A percentile compares a stretch with the other conserved stretches of the same genome.
Conservation (phyloP, 441 rosid genomes). For the Macaranga tanarius region DNA sequence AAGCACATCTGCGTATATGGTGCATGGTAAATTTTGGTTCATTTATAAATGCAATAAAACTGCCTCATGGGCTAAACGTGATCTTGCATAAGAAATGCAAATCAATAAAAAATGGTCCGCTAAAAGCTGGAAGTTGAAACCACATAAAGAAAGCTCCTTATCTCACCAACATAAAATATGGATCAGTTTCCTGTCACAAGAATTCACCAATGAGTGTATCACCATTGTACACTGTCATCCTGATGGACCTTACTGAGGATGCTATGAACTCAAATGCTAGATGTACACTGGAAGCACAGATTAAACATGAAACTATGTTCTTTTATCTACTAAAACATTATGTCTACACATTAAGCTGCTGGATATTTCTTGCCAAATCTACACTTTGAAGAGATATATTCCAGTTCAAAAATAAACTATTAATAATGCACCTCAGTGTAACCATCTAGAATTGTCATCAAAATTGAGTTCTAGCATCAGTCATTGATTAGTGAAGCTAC, state of each 20-base stretch:
- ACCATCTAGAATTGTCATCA: constrained; percentile 10
- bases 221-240: constrained; percentile 2
- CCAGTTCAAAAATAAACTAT: no score
- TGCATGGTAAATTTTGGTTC: not conserved
- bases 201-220: not conserved
- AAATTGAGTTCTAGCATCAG: constrained; percentile 3
- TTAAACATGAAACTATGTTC: not conserved
- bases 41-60: not conserved
- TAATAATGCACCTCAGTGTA: no score
- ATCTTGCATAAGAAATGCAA: not conserved
- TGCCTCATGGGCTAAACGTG: not conserved
- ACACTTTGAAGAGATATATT: no score
- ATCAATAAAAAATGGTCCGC: not conserved
- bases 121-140: not conserved
- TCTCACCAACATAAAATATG: no score
- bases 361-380: no score
- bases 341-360: no score
- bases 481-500: not conserved
- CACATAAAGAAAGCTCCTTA: no score
- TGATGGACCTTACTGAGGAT: not conserved
- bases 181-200: not conserved
- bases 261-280: not conserved
- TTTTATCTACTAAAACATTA: no score
- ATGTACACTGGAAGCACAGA: not conserved
- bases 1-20: not conserved